Percentiles rank a stretch among this genome's conserved stretches.
Conservation (phyloP, 2,329 filamentous ascomycete genomes). For the Sporothrix globosa region DNA sequence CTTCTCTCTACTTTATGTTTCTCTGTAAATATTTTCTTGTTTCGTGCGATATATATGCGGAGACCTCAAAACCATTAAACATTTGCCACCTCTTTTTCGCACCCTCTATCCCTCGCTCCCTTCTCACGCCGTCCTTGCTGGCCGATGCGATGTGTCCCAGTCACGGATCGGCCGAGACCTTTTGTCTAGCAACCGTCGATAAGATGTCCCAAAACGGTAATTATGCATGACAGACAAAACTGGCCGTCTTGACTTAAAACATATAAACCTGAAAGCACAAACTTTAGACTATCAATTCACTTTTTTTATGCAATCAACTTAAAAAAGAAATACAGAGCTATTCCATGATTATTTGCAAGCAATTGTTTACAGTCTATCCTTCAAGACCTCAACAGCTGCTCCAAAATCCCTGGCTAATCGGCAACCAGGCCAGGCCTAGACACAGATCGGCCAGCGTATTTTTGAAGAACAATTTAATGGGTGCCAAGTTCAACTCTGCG, state of each 20-base stretch:
- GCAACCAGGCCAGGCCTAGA: conserved; percentile 18
- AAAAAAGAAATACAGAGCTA: no score
- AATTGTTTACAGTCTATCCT: no score
- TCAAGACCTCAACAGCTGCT: no score
- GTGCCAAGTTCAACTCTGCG: no score
- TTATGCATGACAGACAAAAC: conserved; percentile 2
- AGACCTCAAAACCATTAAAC: not conserved
- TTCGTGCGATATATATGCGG: not conserved
- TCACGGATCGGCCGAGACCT: conserved; percentile 16
- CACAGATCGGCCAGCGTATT: conserved; percentile 19
- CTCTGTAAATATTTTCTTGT: not conserved
- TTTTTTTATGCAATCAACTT: no score
- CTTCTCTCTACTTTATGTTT: not conserved
- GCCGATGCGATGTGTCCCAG: conserved; percentile 11
- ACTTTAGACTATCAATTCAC: no score
- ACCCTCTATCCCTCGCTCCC: not conserved
- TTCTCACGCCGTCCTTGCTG: not conserved
- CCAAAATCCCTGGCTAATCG: conserved; percentile 10
- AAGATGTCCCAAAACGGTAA: conserved; percentile 26
- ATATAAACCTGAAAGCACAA: not conserved
- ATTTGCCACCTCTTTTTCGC: not conserved
- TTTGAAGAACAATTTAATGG: no score
- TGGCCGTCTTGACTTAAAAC: not conserved
- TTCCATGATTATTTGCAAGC: no score
- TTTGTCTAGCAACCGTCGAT: not conserved